Evolutionary conservation across 257 asterid species (phyloP), one percentile per base, ranked within the genome.

Genomic region (Cordia subcordata): DNA sequence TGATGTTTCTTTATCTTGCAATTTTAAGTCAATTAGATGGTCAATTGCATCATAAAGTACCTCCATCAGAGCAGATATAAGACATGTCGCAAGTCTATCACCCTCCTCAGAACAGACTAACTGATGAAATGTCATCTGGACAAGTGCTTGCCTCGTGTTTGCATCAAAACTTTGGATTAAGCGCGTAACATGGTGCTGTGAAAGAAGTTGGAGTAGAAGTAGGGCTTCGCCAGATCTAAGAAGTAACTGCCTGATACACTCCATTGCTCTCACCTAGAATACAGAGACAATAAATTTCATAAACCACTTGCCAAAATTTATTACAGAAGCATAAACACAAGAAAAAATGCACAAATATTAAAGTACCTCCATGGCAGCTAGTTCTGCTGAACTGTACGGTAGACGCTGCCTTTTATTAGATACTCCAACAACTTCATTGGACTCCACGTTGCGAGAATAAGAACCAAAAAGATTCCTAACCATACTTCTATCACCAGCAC

Each of bases 341-440:
- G 40, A 55, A 57, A 60, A 72, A 58, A 47, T 45, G 58, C 55
- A 62, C 63, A 15, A 68, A 68, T 61, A 51, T 23, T 44, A 27
- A 65, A 14, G 59, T 72, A 86, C 98, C 96, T 92, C 98, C 98
- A 92, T 88, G 62, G 96, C 96, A 73, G 98, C 95, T 63, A 92
- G 77, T 76, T 92, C 98, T 47, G 95, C 77, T 67, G 93, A 78
- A 80, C 82, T 88, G 73, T 92, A 86, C 20, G 93, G 89, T 72
- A 84, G 81, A 67, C 98, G 82, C 77, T 81, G 96, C 77, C 95
- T 82, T 80, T 88, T 88, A 55, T 67, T 81, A 54, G 84, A 84
- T 17, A 83, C 40, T 49, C 86, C 94, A 47, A 69, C 83, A n/a
- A 57, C 35, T 42, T 81, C 95, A 61, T 72, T 68, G 42, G 85